A percentile compares a stretch with the other conserved stretches of the same genome.
phyloP scores from a whole-genome alignment of 441 rosid genomes.

The Aquilaria agallochum region DNA sequence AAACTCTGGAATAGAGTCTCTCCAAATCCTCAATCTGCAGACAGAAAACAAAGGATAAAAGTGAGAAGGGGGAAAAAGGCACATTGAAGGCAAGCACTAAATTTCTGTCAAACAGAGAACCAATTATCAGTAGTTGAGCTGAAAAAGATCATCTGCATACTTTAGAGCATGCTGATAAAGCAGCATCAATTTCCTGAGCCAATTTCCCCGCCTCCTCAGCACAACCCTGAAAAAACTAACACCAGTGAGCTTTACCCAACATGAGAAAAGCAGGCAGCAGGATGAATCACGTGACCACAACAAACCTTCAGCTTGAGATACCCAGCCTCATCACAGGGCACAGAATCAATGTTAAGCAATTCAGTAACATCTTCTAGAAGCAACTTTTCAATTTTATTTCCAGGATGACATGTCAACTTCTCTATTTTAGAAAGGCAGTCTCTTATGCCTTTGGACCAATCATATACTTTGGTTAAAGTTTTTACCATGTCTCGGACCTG shows the following conservation, averaged over 20 bases:
- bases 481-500: constrained; percentile 72
- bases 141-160: constrained; percentile 21
- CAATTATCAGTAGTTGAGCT: too few species aligned
- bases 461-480: constrained; percentile 49
- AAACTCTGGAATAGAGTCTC: constrained; percentile 51
- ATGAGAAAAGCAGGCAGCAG: constrained; percentile 13
- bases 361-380: constrained; percentile 38
- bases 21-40: constrained; percentile 69
- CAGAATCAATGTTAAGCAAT: constrained; percentile 52
- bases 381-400: constrained; percentile 41
- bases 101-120: background rate
- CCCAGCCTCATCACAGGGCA: constrained; percentile 68
- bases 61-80: constrained; percentile 8
- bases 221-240: constrained; percentile 37
- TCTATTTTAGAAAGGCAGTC: constrained; percentile 53
- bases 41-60: constrained; percentile 9
- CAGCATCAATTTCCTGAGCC: constrained; percentile 52
- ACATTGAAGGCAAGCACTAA: constrained; percentile 8
- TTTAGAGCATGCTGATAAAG: constrained; percentile 47
- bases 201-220: constrained; percentile 63
- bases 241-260: constrained; percentile 2
- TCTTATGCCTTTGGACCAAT: constrained; percentile 75
- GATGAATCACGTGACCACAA: constrained; percentile 15
- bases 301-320: constrained; percentile 73
- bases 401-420: constrained; percentile 31